Conservation (phyloP, 78 protist species). For the Parvularia atlantis region DNA sequence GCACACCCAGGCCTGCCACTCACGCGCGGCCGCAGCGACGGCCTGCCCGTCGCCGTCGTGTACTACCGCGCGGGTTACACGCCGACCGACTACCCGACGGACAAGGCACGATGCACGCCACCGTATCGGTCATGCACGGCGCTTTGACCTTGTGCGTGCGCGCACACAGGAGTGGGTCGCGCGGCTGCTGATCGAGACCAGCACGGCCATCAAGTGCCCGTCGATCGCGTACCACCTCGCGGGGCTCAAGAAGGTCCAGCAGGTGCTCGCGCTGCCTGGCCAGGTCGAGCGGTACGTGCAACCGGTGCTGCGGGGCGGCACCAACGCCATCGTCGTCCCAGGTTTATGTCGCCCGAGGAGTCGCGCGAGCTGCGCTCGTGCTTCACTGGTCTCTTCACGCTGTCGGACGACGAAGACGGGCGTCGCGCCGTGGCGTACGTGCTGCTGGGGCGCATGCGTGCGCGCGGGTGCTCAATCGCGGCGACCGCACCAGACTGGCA, state of each 20-base stretch:
- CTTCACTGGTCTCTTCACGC: conserved; percentile 11
- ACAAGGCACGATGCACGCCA: background rate
- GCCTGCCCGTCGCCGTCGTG: conserved; percentile 39
- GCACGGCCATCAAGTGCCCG: conserved; percentile 78
- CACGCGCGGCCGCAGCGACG: conserved; percentile 15
- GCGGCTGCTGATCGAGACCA: conserved; percentile 53
- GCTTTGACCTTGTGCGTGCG: background rate
- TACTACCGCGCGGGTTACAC: conserved; percentile 86
- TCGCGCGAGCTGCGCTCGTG: background rate
- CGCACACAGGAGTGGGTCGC: conserved; percentile 65
- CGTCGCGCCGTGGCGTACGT: background rate
- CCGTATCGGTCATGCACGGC: too few relatives aligned
- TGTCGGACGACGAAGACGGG: conserved; percentile 1
- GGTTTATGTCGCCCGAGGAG: conserved; percentile 4
- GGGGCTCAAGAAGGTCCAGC: conserved; percentile 86
- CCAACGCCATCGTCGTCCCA: too few relatives aligned
- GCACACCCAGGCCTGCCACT: background rate
- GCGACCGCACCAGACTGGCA: too few relatives aligned
- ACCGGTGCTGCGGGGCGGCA: too few relatives aligned
- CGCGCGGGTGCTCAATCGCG: too few relatives aligned
- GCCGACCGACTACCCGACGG: conserved; percentile 70
- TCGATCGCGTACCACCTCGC: conserved; percentile 61
- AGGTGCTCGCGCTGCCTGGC: conserved; percentile 44
- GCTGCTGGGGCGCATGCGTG: conserved; percentile 10
- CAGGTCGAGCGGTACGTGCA: conserved; percentile 46